Base-by-base conservation (phyloP, 2,329 filamentous ascomycete species). In the Zasmidium angulare region DNA sequence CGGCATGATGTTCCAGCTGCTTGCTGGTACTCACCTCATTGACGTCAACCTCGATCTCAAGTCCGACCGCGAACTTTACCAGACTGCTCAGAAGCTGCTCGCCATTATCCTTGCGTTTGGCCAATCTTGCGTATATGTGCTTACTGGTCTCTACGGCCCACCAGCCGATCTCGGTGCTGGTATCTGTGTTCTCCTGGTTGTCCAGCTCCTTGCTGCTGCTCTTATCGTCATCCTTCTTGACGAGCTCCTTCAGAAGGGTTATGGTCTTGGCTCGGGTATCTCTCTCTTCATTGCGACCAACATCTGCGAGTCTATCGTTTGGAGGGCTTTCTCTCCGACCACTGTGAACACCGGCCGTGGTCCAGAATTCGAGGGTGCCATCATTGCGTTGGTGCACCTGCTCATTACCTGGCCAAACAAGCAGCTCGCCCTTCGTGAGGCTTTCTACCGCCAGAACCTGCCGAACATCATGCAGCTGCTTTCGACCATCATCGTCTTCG, bases 1-100 rank as follows among this genome's bases (percentile, higher is more conserved):
- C 40, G 95, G 95, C 80, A 99, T 99, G 95, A 92, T 99, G 74
- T 99, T 99, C 87, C 95, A 99, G 79, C 93, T 99, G 74, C 90
- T 99, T 68, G 95, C 95, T 75, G 95, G 95, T 76, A 99, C 95
- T 78, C 95, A 99, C 86, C 89, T 98, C 82, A 98, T 99, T 80
- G 95, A 99, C 78, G 93, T 99, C 84, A 98, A 99, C 86, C 90
- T 99, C 73, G 95, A 99, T 85, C 89, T 98, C 79, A 99, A 99
- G 86, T 95, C 93, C 78, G 95, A 99, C 81, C 95, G 95, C 80
- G 95, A 99, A 84, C 88, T 99, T 67, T 99, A 99, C 87, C 95
- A 99, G 84, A 99, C 93, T 66, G 95, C 96, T 58, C 95, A 99
- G 86, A 99, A 99, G 66, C 72, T 96, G 67, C 93, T 96, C 73